Base-by-base conservation (phyloP, 2,329 filamentous ascomycete species). In the Xylaria sp. region DNA sequence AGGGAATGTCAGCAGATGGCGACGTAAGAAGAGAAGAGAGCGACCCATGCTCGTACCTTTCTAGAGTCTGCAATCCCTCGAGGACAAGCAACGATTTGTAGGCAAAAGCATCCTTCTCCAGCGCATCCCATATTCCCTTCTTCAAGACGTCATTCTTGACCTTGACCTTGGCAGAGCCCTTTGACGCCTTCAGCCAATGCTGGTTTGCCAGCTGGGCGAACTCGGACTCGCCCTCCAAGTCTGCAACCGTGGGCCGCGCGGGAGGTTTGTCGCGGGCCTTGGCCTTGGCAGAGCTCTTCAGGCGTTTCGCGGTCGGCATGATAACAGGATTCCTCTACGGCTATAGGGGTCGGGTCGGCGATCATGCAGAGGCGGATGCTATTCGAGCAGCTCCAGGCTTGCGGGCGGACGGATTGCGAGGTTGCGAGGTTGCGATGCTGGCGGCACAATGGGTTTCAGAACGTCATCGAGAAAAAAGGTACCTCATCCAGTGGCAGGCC, bases 11-110 rank as follows among this genome's bases (percentile, higher is more conserved):
- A 63, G 64, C 38, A 35, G 13, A 53, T 29, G 31, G 17, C 11
- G 17, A 29, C 15, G 58, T 11, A 35, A 17, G 17, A 21, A 27
- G 19, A 40, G 23, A 23, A 8, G 23, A 25, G 17, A 29, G 7
- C 13, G 47, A 11, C 11, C 11, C 37, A 43, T 13, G 25, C 13
- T 43, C 10, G 25, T 46, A 67, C 65, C 65, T 90, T 76, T 99
- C 95, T 61, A 99, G 79, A 41, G 93, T 87, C 79, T 97, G 95
- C 70, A 98, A 78, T 69, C 93, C 94, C 78, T 99, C 95, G 57
- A 99, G 83, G 25, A 91, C 85, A 66, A 96, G 80, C 21, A 99
- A 83, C 4, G 90, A 90, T 74, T 87, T 90, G 75, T 90, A 87
- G 33, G 86, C 82, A 73, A 97, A 98, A 57, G 86, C 84, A 56